Evolutionary conservation across 345 rosid genomes (phyloP), one percentile per base, ranked within the genome.

Genomic region (Odontarrhena argentea): DNA sequence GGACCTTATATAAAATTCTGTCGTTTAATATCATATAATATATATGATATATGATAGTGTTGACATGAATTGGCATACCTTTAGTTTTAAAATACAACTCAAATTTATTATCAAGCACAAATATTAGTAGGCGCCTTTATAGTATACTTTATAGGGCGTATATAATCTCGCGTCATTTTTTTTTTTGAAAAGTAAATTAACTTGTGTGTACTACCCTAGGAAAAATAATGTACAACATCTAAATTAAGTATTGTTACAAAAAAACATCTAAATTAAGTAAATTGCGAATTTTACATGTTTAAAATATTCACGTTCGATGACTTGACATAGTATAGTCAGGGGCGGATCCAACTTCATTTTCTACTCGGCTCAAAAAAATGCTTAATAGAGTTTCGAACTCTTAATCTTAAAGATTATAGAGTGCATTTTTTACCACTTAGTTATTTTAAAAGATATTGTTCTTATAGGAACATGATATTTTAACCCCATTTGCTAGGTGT

Each of bases 101-200:
- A 55, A 28, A 28, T 38, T 30, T 34, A 64, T 40, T 30, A 64
- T 24, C 57, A 30, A 70, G 42, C 50, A 46, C 9, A 63, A 47
- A 71, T 34, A 71, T 55, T 9, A 63, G 69, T 70, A 70, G 63
- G 63, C 35, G 38, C 63, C 67, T 69, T 70, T 62, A 37, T 62
- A 70, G 74, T 36, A 13, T 24, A 26, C 60, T 69, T 62, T 70
- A 54, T 28, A 70, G 55, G 48, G 12, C 6, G 36, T 15, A 32
- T 32, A 32, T 32, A 44, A 10, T 25, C 43, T 32, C 35, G 25
- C 35, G 9, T 47, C n/a, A n/a, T 38, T 30, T 32, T 5, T 4
- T 32, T 32, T 3, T 32, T 32, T 4, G 4, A 6, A 3, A 32
- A 28, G 32, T 28, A 3, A 28, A 28, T 28, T 34, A 9, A 36